These are phyloP conservation scores for Rhododendron ovatum DNA, from an alignment of 148 eudicot genomes.

Conservation along the genomic window DNA sequence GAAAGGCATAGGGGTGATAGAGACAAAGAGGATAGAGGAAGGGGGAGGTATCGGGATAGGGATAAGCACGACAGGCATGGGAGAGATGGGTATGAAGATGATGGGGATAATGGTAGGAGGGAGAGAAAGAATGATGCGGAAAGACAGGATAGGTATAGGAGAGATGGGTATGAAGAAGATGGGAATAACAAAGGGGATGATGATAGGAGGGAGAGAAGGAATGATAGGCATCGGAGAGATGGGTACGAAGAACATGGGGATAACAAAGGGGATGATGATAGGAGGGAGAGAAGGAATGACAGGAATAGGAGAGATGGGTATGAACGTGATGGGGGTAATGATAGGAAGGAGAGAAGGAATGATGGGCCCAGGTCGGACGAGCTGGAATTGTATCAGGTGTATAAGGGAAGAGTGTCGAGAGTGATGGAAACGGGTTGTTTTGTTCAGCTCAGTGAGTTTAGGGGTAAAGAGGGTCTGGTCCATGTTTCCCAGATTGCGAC, in stretches of 20 bases:
- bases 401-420: constrained; percentile 77
- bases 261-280: constrained; percentile 20
- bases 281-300: background rate
- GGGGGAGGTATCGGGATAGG: constrained; percentile 5
- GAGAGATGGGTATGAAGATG: background rate
- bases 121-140: constrained; percentile 17
- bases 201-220: background rate
- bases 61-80: constrained; percentile 5
- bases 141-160: background rate
- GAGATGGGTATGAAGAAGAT: constrained; percentile 23
- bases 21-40: background rate
- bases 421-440: constrained; percentile 83
- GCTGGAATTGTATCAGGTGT: constrained; percentile 61
- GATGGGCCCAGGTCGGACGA: constrained; percentile 29
- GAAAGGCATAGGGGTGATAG: constrained; percentile 8
- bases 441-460: constrained; percentile 60
- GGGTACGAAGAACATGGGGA: constrained; percentile 27
- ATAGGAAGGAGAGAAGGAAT: constrained; percentile 24
- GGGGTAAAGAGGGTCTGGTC: constrained; percentile 85
- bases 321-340: background rate
- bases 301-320: constrained; percentile 16
- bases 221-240: constrained; percentile 10
- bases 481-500: constrained; percentile 85
- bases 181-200: constrained; percentile 28
- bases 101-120: constrained; percentile 18